Evolutionary conservation across 495 filamentous ascomycete genomes (phyloP).

Genomic region (Tetracladium setigerum): DNA sequence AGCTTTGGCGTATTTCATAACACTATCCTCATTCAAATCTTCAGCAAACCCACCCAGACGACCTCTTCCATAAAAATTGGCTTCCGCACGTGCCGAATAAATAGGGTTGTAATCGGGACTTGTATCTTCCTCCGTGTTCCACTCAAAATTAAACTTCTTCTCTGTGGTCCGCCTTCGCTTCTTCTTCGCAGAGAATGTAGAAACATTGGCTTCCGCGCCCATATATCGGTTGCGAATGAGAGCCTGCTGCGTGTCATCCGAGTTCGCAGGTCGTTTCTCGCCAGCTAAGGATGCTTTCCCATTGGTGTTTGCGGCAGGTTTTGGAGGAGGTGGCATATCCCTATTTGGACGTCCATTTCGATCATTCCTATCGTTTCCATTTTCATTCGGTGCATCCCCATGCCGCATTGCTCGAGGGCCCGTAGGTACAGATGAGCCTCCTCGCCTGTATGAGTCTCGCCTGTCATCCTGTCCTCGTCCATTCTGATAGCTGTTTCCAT

Average conservation of each 20-base stretch:
- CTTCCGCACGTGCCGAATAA: slow-evolving; percentile 66
- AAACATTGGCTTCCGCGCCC: slow-evolving; percentile 81
- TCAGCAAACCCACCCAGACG: slow-evolving; percentile 78
- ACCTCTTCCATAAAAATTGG: slow-evolving; percentile 74
- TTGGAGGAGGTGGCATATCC: slow-evolving; percentile 34
- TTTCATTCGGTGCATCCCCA: slow-evolving; percentile 40
- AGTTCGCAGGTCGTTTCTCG: slow-evolving; percentile 49
- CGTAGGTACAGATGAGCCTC: slow-evolving; percentile 49
- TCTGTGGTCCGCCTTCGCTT: slow-evolving; percentile 89
- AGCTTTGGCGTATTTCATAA: slow-evolving; percentile 68
- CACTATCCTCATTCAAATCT: slow-evolving; percentile 60
- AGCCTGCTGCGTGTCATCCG: slow-evolving; percentile 70
- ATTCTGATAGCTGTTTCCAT: slow-evolving; percentile 15
- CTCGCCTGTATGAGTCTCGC: slow-evolving; percentile 11
- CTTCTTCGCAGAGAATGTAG: slow-evolving; percentile 92
- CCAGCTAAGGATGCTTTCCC: slow-evolving; percentile 27
- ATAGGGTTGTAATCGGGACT: slow-evolving; percentile 84
- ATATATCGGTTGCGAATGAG: slow-evolving; percentile 82
- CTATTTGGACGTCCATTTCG: slow-evolving; percentile 18
- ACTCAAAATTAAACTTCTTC: slow-evolving; percentile 99
- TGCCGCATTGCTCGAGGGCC: slow-evolving; percentile 71
- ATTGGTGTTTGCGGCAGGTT: slow-evolving; percentile 20
- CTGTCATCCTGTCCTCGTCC: slow-evolving; percentile 9
- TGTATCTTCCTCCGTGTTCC: slow-evolving; percentile 95
- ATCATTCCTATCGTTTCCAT: slow-evolving; percentile 42